Conservation (phyloP, 129 eudicot species). For the Calendula officinalis region DNA sequence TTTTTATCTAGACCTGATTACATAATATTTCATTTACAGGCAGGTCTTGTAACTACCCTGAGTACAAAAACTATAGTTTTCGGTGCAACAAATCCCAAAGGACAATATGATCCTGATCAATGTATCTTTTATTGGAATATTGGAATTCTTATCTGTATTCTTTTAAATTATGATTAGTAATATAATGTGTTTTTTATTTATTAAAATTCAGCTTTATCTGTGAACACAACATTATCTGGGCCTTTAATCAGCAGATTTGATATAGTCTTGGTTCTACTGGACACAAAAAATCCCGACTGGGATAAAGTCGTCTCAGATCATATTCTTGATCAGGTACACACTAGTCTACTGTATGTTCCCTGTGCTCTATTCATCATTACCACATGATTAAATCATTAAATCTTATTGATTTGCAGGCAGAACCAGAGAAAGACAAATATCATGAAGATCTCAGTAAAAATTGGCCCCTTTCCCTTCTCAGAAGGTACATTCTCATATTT, state of each 20-base stretch:
- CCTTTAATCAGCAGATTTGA: slow-evolving; percentile 97
- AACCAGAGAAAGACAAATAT: slow-evolving; percentile 44
- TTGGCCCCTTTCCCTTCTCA: slow-evolving; percentile 89
- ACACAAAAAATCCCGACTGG: slow-evolving; percentile 97
- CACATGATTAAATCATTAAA: slow-evolving; percentile 18
- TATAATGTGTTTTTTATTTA: slow-evolving; percentile 23
- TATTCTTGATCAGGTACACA: slow-evolving; percentile 78
- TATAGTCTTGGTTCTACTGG: slow-evolving; percentile 90
- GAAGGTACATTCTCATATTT: slow-evolving; percentile 44
- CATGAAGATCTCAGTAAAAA: slow-evolving; percentile 51
- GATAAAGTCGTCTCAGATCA: slow-evolving; percentile 94
- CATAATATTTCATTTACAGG: slow-evolving; percentile 47
- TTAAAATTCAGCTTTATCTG: slow-evolving; percentile 66
- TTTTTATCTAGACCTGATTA: slow-evolving; percentile 7
- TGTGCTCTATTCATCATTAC: slow-evolving; percentile 14
- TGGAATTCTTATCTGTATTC: not conserved
- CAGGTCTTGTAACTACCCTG: slow-evolving; percentile 97
- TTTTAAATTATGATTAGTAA: not conserved
- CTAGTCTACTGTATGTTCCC: slow-evolving; percentile 17
- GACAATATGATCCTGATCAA: slow-evolving; percentile 94
- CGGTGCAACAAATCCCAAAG: slow-evolving; percentile 99
- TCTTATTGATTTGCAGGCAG: slow-evolving; percentile 46
- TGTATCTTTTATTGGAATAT: slow-evolving; percentile 46
- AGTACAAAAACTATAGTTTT: slow-evolving; percentile 88
- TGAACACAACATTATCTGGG: slow-evolving; percentile 94